A percentile compares a stretch with the other conserved stretches of the same genome.
These are phyloP conservation scores for Aspergillus cristatus DNA, from an alignment of 495 filamentous ascomycete species.

Conservation along the genomic window DNA sequence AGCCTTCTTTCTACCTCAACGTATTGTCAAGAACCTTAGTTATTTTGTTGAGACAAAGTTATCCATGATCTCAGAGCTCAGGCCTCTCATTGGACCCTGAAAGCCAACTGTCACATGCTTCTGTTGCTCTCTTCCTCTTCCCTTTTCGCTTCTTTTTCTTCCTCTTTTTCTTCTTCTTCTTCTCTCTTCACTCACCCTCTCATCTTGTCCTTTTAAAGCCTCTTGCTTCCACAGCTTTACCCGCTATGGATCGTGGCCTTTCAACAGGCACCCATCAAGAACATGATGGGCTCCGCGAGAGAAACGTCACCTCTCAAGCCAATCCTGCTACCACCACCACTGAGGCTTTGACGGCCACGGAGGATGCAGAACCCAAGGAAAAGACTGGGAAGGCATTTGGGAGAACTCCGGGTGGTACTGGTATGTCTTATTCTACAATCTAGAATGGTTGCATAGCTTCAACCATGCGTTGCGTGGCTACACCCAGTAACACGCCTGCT, in stretches of 20 bases:
- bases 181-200: conserved; percentile 7
- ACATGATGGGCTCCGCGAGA: conserved; percentile 37
- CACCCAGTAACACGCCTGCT: too few relatives aligned
- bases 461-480: too few relatives aligned
- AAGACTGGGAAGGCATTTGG: conserved; percentile 70
- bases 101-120: too few relatives aligned
- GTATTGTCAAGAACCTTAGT: too few relatives aligned
- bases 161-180: conserved; percentile 8
- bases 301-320: conserved; percentile 25
- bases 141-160: neutral
- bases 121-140: neutral
- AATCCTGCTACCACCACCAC: conserved; percentile 20
- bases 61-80: too few relatives aligned
- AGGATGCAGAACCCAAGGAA: conserved; percentile 29
- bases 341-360: conserved; percentile 28
- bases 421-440: conserved; percentile 46
- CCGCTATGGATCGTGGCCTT: conserved; percentile 35
- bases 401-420: conserved; percentile 78
- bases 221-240: neutral
- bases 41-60: too few relatives aligned
- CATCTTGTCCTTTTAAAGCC: too few relatives aligned
- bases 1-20: too few relatives aligned
- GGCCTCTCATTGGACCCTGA: neutral
- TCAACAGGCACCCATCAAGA: conserved; percentile 35
- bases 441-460: too few relatives aligned